phyloP scores from a whole-genome alignment of 1,284 basidiomycete species.

The Puccinia novopanici region DNA sequence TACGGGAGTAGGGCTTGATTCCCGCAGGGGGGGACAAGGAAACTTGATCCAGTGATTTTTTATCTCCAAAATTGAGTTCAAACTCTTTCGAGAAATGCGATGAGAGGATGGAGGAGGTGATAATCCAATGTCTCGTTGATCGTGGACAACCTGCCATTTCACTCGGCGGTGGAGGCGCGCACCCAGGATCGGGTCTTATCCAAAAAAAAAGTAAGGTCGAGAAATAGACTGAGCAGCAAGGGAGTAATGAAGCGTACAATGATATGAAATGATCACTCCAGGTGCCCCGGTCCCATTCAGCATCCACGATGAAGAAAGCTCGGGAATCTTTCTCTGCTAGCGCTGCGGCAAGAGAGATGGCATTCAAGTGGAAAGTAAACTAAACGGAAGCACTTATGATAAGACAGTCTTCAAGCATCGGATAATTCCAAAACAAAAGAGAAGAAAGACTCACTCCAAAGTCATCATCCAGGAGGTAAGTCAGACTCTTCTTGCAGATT shows the following conservation, averaged over 20 bases:
- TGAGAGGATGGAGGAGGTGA: constrained; percentile 43
- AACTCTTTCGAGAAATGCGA: constrained; percentile 40
- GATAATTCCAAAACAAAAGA: too few species aligned
- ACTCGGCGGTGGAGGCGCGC: constrained; percentile 37
- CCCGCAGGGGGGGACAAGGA: background rate
- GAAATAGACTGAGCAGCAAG: background rate
- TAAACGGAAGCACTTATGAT: background rate
- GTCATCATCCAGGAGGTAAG: constrained; percentile 49
- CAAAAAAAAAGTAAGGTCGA: constrained; percentile 9
- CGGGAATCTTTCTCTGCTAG: constrained; percentile 40
- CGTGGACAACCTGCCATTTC: constrained; percentile 44
- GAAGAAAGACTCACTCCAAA: constrained; percentile 38
- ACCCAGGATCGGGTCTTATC: constrained; percentile 38
- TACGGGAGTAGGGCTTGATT: constrained; percentile 34
- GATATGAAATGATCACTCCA: constrained; percentile 37
- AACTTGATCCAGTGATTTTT: constrained; percentile 2
- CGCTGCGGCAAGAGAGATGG: constrained; percentile 33
- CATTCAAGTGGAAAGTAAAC: constrained; percentile 50
- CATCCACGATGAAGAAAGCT: constrained; percentile 39
- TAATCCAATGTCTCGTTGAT: constrained; percentile 46
- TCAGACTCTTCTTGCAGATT: constrained; percentile 43
- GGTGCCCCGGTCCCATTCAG: constrained; percentile 45
- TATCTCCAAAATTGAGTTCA: constrained; percentile 18
- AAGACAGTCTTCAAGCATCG: too few species aligned
- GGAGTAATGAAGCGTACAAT: constrained; percentile 16